Conservation (phyloP, 345 rosid species). For the Melastoma malabathricum region DNA sequence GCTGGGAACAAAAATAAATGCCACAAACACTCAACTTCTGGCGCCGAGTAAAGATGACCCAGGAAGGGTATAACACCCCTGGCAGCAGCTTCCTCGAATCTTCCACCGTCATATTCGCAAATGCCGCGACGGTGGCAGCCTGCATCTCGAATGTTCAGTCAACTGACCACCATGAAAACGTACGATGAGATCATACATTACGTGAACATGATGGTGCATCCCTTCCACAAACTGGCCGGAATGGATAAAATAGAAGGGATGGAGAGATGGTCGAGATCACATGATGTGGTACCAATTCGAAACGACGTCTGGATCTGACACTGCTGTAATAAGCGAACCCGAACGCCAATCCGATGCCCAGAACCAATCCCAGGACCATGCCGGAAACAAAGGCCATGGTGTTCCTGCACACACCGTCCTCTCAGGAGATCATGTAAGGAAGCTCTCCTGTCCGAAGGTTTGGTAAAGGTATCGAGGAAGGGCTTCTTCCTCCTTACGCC, state of each 20-base stretch:
- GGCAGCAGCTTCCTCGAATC: conserved; percentile 78
- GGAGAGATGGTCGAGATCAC: not conserved
- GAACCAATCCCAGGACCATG: conserved; percentile 42
- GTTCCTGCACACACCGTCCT: not conserved
- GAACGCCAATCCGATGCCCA: conserved; percentile 56
- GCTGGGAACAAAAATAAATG: not conserved
- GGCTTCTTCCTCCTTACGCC: too few relatives aligned
- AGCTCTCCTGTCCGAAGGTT: too few relatives aligned
- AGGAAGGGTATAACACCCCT: conserved; percentile 49
- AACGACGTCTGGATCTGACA: conserved; percentile 70
- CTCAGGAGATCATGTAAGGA: not conserved
- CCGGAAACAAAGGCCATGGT: conserved; percentile 32
- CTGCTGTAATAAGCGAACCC: conserved; percentile 61
- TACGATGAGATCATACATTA: too few relatives aligned
- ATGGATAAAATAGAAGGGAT: not conserved
- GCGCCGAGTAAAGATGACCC: conserved; percentile 71
- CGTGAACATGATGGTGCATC: too few relatives aligned
- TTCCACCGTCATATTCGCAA: conserved; percentile 75
- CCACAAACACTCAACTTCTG: conserved; percentile 51
- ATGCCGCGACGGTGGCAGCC: conserved; percentile 70
- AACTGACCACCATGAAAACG: too few relatives aligned
- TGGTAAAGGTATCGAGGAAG: not conserved
- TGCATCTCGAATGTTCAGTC: conserved; percentile 4
- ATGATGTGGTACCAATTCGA: conserved; percentile 33
- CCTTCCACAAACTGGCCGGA: too few relatives aligned